Evolutionary conservation across 495 filamentous ascomycete species (phyloP), one percentile per base, ranked within the genome.

Genomic region (Aspergillus diversus): DNA sequence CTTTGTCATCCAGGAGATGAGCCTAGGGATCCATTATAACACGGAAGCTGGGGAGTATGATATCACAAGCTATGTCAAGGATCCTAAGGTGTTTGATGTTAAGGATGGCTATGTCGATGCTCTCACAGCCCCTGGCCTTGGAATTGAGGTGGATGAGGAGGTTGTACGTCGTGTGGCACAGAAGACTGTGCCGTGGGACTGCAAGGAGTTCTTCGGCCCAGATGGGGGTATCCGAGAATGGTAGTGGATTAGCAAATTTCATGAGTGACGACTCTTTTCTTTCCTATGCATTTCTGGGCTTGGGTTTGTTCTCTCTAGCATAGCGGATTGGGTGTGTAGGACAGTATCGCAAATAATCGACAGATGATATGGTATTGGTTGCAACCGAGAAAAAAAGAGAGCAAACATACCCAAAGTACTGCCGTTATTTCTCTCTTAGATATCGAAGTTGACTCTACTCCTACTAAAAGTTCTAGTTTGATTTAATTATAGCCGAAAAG

Each of bases 1-100:
- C 69, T 91, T 91, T 70, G 86, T 81, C 35, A 92, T 93, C 54
- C 90, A 92, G 73, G 90, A 93, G 78, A 92, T 92, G 90, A 86
- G 85, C 57, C 65, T 91, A 53, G 90, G 89, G 0, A 92, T 93
- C 56, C 90, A 93, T 73, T 93, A 93, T 70, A 92, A 92, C 66
- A 76, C 77, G 16, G 86, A 82, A 42, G 64, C 71, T 15, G 87
- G 89, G 7, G 78, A 84, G 47, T 82, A 83, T 57, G 89, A 93
- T 73, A 77, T 92, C 48, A 83, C 77, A 1, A 91, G 80, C 60
- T 93, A 92, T 66, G 78, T 88, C 6, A 84, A 83, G 61, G 84
- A 91, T 69, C 75, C 82, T 0, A 70, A 64, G 27, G 84, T 90
- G 3, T 92, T 90, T 75, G 72, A 76, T 35, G 86, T 92, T 7